phyloP scores from a whole-genome alignment of 495 filamentous ascomycete genomes.

The Tricharina praecox region DNA sequence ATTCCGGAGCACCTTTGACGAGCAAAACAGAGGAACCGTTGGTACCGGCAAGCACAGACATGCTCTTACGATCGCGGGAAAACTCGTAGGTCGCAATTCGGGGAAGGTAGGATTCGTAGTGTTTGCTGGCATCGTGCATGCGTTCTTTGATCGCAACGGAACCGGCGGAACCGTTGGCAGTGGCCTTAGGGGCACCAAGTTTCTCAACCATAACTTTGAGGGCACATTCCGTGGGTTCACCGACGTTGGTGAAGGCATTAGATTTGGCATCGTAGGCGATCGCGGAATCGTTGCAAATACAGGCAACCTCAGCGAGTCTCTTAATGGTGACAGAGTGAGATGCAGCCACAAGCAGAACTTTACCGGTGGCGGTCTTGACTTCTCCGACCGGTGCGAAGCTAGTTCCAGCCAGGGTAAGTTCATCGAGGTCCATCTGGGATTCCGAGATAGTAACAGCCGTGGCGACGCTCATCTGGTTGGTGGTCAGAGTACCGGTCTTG shows the following conservation, averaged over 20 bases:
- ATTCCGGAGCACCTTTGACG: slow-evolving; percentile 93
- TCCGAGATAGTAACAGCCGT: slow-evolving; percentile 71
- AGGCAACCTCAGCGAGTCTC: slow-evolving; percentile 72
- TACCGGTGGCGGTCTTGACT: slow-evolving; percentile 46
- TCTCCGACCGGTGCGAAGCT: slow-evolving; percentile 76
- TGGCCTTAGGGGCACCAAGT: slow-evolving; percentile 52
- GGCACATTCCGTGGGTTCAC: slow-evolving; percentile 92
- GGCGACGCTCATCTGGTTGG: slow-evolving; percentile 98
- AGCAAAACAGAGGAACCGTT: slow-evolving; percentile 58
- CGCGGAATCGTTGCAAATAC: slow-evolving; percentile 75
- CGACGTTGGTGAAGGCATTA: slow-evolving; percentile 62
- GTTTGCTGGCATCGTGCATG: slow-evolving; percentile 62
- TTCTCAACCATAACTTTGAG: slow-evolving; percentile 86
- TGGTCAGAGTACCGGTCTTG: slow-evolving; percentile 96
- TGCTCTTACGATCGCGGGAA: slow-evolving; percentile 94
- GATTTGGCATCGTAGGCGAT: slow-evolving; percentile 66
- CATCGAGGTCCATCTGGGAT: slow-evolving; percentile 58
- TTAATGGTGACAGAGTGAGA: slow-evolving; percentile 59
- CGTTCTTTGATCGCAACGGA: slow-evolving; percentile 37
- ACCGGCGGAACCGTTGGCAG: slow-evolving; percentile 38
- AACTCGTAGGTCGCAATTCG: slow-evolving; percentile 87
- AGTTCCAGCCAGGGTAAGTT: slow-evolving; percentile 81
- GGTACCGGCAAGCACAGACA: slow-evolving; percentile 79
- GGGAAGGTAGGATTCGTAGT: slow-evolving; percentile 60
- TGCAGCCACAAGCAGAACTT: slow-evolving; percentile 48